phyloP scores from a whole-genome alignment of 2,329 filamentous ascomycete species.

The Grosmannia serpens region DNA sequence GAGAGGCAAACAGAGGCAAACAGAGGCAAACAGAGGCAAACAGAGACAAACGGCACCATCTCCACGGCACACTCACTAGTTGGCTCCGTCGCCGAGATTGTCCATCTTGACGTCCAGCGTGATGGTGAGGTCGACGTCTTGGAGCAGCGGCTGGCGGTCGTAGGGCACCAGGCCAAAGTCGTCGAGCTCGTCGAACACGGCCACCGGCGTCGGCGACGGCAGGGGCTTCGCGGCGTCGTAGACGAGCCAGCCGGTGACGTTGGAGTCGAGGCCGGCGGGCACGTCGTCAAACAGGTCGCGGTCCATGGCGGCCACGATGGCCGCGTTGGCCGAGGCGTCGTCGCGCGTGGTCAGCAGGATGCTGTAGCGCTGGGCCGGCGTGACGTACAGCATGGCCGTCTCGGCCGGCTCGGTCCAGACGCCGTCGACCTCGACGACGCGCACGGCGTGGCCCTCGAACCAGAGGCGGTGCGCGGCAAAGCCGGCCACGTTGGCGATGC shows the following conservation, averaged over 20 bases:
- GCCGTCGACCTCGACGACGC: conserved; percentile 62
- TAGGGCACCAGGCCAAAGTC: conserved; percentile 61
- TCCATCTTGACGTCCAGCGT: conserved; percentile 54
- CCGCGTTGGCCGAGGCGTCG: conserved; percentile 49
- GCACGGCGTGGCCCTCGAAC: conserved; percentile 56
- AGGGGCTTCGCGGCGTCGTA: conserved; percentile 38
- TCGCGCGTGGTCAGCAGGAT: conserved; percentile 55
- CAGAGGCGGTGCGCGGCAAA: conserved; percentile 56
- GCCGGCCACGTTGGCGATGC: conserved; percentile 61
- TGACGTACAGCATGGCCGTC: conserved; percentile 53
- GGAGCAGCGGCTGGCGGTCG: conserved; percentile 50
- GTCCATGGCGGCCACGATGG: conserved; percentile 61
- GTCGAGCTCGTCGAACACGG: conserved; percentile 53
- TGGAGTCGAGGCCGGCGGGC: conserved; percentile 56
- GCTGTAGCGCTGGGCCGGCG: conserved; percentile 55
- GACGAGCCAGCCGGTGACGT: conserved; percentile 52
- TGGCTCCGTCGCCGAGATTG: conserved; percentile 54
- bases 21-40: conserved; percentile 1
- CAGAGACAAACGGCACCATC: neutral
- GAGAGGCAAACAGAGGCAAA: conserved; percentile 17
- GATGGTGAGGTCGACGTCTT: conserved; percentile 51
- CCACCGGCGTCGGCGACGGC: conserved; percentile 41
- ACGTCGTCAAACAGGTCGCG: conserved; percentile 57
- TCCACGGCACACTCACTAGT: conserved; percentile 40
- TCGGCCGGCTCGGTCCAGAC: conserved; percentile 51